Conservation (phyloP, 1,139 yeast genomes). For the Sugiyamaella castrensis region DNA sequence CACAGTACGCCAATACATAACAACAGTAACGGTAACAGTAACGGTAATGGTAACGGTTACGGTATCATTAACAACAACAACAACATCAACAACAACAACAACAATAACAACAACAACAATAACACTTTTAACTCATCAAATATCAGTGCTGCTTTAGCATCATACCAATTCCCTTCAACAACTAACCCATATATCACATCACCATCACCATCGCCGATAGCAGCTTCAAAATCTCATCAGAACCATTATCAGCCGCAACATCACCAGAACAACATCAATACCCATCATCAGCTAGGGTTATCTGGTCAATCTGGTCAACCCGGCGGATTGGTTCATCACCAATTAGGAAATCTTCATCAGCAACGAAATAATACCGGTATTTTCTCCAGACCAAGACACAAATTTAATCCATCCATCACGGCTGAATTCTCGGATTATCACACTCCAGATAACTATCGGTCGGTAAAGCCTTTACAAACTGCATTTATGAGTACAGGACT, state of each 20-base stretch:
- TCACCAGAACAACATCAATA: conserved; percentile 5
- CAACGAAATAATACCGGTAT: conserved; percentile 12
- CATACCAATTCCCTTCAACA: conserved; percentile 2
- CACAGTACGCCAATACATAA: conserved; percentile 15
- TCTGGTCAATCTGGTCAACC: too few relatives aligned
- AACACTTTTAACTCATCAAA: too few relatives aligned
- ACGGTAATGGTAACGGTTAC: conserved; percentile 16
- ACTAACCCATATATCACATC: conserved; percentile 17
- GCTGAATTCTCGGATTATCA: conserved; percentile 32
- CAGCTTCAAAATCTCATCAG: conserved; percentile 13
- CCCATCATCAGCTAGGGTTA: conserved; percentile 3
- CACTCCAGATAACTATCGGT: conserved; percentile 53
- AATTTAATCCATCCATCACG: conserved; percentile 28
- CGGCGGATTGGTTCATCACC: too few relatives aligned
- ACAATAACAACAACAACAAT: conserved; percentile 1
- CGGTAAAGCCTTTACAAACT: conserved; percentile 79
- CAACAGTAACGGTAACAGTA: conserved; percentile 9
- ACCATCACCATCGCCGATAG: conserved; percentile 22
- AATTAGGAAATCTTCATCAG: conserved; percentile 4
- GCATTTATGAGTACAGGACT: conserved; percentile 79
- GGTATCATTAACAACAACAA: too few relatives aligned
- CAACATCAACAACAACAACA: too few relatives aligned
- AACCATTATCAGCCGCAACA: conserved; percentile 5
- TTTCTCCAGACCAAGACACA: conserved; percentile 16
- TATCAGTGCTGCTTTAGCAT: too few relatives aligned